Evolutionary conservation across 177 flowering plant genomes (phyloP).

Genomic region (Tripterygium wilfordii): DNA sequence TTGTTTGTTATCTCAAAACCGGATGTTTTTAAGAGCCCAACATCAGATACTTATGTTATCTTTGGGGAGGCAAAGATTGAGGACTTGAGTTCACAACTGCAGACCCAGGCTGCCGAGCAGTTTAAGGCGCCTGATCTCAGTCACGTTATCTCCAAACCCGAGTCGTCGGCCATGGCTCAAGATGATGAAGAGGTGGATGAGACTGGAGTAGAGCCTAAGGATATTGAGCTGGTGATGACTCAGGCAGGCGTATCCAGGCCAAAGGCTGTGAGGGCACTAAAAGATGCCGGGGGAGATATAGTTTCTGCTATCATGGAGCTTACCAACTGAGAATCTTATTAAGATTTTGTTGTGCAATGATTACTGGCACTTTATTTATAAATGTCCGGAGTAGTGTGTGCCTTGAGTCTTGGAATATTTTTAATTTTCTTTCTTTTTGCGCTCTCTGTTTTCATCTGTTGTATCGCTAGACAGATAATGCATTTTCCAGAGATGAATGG

Average conservation of each 20-base stretch:
- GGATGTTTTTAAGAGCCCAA: conserved; percentile 30
- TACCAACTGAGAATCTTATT: conserved; percentile 11
- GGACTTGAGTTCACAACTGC: conserved; percentile 33
- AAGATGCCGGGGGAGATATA: conserved; percentile 26
- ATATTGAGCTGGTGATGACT: conserved; percentile 32
- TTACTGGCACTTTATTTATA: too few relatives aligned
- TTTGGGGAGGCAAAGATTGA: conserved; percentile 37
- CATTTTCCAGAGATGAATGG: too few relatives aligned
- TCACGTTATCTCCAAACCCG: conserved; percentile 22
- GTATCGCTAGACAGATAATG: too few relatives aligned
- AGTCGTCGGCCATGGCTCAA: conserved; percentile 21
- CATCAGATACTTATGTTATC: conserved; percentile 29
- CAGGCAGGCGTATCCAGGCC: conserved; percentile 25
- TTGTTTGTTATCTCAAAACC: conserved; percentile 33
- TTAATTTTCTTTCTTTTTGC: too few relatives aligned
- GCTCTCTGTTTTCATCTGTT: too few relatives aligned
- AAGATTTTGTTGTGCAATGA: neutral
- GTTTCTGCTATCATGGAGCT: conserved; percentile 36
- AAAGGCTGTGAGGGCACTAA: conserved; percentile 29
- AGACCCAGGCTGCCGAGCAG: conserved; percentile 36
- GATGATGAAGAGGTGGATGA: conserved; percentile 35
- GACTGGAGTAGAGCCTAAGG: conserved; percentile 31
- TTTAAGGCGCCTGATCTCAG: conserved; percentile 30
- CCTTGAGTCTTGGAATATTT: too few relatives aligned
- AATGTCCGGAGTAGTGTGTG: too few relatives aligned